phyloP scores from a whole-genome alignment of 129 eudicot species.

The Chrysanthemum makinoi region DNA sequence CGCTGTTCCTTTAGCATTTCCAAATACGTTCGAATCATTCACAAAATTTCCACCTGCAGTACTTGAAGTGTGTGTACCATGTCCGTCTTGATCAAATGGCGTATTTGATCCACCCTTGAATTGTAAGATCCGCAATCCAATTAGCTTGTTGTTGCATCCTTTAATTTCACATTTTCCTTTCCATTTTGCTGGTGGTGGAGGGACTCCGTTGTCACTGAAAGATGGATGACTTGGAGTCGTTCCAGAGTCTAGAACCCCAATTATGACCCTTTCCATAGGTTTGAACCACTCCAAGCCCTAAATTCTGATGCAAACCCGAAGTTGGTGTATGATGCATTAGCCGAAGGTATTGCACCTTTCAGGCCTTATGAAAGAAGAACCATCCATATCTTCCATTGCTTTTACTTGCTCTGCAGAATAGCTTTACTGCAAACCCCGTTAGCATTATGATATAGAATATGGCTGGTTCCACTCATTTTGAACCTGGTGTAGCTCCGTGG shows the following conservation, averaged over 20 bases:
- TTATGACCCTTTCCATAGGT: conserved; percentile 62
- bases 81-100: conserved; percentile 49
- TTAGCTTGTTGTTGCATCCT: conserved; percentile 61
- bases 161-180: conserved; percentile 58
- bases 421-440: conserved; percentile 64
- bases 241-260: conserved; percentile 64
- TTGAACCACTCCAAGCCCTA: conserved; percentile 46
- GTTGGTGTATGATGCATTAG: conserved; percentile 50
- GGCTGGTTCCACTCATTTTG: conserved; percentile 7
- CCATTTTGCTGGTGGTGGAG: conserved; percentile 80
- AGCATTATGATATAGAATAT: conserved; percentile 44
- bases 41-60: conserved; percentile 63
- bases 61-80: conserved; percentile 66
- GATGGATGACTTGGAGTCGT: conserved; percentile 62
- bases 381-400: conserved; percentile 48
- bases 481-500: conserved; percentile 11
- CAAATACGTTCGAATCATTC: conserved; percentile 46
- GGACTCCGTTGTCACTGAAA: conserved; percentile 47
- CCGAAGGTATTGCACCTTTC: conserved; percentile 18
- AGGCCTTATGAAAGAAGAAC: conserved; percentile 52
- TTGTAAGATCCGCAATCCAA: conserved; percentile 48
- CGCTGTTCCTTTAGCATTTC: conserved; percentile 57
- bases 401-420: conserved; percentile 43
- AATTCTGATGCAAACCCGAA: conserved; percentile 50
- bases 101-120: conserved; percentile 14